phyloP scores from a whole-genome alignment of 441 rosid species.

The Theobroma grandiflorum region DNA sequence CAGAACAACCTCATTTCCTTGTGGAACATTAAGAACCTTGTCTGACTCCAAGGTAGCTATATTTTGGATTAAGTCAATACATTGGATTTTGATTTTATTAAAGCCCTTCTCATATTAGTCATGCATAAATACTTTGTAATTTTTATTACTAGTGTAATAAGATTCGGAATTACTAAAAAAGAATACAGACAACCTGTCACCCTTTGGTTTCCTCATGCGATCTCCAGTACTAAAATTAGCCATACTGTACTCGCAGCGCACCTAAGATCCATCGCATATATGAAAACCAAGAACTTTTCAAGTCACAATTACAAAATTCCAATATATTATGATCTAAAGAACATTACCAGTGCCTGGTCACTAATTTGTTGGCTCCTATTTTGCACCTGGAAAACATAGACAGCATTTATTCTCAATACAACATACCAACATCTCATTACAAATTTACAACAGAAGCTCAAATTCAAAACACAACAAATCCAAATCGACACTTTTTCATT shows the following conservation, averaged over 20 bases:
- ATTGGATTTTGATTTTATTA: background rate
- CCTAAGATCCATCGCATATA: constrained; percentile 44
- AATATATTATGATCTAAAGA: background rate
- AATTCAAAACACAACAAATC: background rate
- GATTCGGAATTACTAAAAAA: background rate
- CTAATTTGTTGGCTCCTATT: constrained; percentile 71
- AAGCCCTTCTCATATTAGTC: background rate
- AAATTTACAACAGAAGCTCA: background rate
- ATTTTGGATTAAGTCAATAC: background rate
- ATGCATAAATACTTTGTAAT: too few species aligned
- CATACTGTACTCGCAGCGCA: constrained; percentile 92
- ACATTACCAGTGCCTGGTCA: constrained; percentile 77
- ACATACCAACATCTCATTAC: background rate
- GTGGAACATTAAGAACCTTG: background rate
- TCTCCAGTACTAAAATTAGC: constrained; percentile 96
- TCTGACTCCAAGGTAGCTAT: too few species aligned
- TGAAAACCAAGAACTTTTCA: background rate
- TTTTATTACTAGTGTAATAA: too few species aligned
- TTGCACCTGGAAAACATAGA: constrained; percentile 61
- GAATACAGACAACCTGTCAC: constrained; percentile 63
- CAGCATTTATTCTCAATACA: background rate
- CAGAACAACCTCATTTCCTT: background rate
- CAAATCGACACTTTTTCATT: background rate
- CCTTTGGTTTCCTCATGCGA: constrained; percentile 85
- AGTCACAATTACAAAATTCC: background rate